Conservation (phyloP, 441 rosid species). For the Brassica hybrid region DNA sequence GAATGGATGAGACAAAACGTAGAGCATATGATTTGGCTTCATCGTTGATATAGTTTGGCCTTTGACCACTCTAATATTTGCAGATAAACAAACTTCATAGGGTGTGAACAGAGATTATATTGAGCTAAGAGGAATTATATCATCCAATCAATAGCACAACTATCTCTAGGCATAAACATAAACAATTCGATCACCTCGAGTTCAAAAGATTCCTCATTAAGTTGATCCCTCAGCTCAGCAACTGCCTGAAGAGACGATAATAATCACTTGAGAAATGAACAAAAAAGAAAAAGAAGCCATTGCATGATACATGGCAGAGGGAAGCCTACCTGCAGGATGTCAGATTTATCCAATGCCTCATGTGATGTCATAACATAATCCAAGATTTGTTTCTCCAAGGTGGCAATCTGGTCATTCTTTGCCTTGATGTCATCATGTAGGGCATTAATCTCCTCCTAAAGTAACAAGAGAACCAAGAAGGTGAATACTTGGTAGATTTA, state of each 20-base stretch:
- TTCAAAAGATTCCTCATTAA: conserved; percentile 53
- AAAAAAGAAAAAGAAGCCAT: conserved; percentile 31
- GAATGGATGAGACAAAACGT: background rate
- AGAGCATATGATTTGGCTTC: background rate
- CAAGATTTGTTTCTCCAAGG: conserved; percentile 77
- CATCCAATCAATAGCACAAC: background rate
- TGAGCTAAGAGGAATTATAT: background rate
- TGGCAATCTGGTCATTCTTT: conserved; percentile 74
- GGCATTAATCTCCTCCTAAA: too few species aligned
- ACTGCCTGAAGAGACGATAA: conserved; percentile 64
- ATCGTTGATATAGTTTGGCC: background rate
- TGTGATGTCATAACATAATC: conserved; percentile 61
- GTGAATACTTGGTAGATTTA: conserved; percentile 9
- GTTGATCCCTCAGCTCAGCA: conserved; percentile 71
- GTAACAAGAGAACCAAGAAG: too few species aligned
- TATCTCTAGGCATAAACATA: conserved; percentile 15
- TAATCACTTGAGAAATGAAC: conserved; percentile 12
- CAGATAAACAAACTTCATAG: background rate
- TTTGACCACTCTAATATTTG: background rate
- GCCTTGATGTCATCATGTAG: background rate
- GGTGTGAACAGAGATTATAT: background rate
- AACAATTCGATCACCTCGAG: conserved; percentile 1
- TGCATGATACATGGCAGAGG: background rate
- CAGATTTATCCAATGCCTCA: conserved; percentile 58
- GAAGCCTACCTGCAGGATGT: conserved; percentile 61